These are phyloP conservation scores for Ceratocystis cacaofunesta DNA, from an alignment of 2,329 filamentous ascomycete genomes.

Conservation along the genomic window DNA sequence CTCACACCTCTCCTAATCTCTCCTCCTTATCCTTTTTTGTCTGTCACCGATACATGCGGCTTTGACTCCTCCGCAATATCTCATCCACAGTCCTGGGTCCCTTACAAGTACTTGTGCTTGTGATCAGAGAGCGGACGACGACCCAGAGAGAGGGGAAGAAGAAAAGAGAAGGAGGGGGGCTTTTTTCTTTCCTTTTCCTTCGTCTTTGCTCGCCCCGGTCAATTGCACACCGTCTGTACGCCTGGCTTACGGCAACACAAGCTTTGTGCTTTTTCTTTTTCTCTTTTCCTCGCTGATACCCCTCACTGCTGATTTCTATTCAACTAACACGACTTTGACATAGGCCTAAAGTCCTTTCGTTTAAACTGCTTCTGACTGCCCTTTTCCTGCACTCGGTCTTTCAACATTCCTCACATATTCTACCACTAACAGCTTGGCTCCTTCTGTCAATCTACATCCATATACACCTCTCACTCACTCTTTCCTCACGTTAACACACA, in stretches of 20 bases:
- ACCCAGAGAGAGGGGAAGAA: background rate
- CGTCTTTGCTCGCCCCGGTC: too few species aligned
- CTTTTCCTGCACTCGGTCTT: background rate
- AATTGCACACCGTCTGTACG: background rate
- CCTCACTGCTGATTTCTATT: background rate
- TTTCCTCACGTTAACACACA: background rate
- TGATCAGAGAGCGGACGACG: background rate
- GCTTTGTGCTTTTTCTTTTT: background rate
- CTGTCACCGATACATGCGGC: background rate
- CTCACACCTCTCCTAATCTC: background rate
- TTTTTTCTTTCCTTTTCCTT: background rate
- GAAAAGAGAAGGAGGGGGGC: background rate
- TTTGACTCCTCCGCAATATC: background rate
- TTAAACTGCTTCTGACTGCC: background rate
- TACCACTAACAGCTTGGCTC: background rate
- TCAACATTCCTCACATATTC: background rate
- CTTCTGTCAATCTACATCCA: background rate
- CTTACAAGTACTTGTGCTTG: background rate
- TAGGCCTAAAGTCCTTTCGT: background rate
- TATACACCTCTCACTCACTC: background rate
- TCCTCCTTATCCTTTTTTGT: background rate
- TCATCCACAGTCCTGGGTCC: background rate
- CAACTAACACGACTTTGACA: background rate
- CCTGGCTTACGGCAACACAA: background rate
- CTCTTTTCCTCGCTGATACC: background rate